These are phyloP conservation scores for Macrophomina tecta DNA, from an alignment of 2,329 filamentous ascomycete genomes.

Conservation along the genomic window DNA sequence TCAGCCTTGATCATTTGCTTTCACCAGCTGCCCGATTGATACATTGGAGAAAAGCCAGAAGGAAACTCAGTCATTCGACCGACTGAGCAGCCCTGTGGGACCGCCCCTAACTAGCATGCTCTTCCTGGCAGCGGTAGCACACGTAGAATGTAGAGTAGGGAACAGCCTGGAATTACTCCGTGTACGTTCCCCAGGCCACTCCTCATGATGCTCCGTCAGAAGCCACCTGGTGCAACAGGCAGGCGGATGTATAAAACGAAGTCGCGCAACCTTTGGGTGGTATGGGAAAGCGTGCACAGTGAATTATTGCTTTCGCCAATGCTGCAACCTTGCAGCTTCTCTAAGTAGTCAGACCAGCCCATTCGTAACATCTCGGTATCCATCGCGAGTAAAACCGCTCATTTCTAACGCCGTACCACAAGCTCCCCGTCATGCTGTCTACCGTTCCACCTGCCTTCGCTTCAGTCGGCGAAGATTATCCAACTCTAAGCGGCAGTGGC, in stretches of 20 bases:
- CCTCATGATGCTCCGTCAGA: no score
- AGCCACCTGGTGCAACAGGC: no score
- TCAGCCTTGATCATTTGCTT: neutral
- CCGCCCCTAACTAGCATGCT: neutral
- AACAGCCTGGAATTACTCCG: no score
- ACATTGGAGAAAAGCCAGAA: neutral
- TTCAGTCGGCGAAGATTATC: neutral
- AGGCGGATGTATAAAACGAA: no score
- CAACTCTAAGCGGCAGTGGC: neutral
- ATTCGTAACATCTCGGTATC: slow-evolving; percentile 3
- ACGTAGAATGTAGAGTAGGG: no score
- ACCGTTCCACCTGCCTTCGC: neutral
- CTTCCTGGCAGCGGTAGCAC: no score
- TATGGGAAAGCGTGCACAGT: neutral
- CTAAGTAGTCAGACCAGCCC: neutral
- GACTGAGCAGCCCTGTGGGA: neutral
- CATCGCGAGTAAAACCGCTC: neutral
- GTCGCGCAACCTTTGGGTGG: no score
- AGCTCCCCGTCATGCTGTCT: neutral
- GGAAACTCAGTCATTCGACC: neutral
- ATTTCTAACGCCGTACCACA: slow-evolving; percentile 13
- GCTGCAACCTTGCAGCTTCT: slow-evolving; percentile 7
- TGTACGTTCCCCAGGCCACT: no score
- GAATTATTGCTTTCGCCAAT: slow-evolving; percentile 5
- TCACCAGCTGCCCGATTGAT: neutral